Percentiles rank a stretch among this genome's conserved stretches.
These are phyloP conservation scores for Talaromyces verruculosus DNA, from an alignment of 2,329 filamentous ascomycete species.

Conservation along the genomic window DNA sequence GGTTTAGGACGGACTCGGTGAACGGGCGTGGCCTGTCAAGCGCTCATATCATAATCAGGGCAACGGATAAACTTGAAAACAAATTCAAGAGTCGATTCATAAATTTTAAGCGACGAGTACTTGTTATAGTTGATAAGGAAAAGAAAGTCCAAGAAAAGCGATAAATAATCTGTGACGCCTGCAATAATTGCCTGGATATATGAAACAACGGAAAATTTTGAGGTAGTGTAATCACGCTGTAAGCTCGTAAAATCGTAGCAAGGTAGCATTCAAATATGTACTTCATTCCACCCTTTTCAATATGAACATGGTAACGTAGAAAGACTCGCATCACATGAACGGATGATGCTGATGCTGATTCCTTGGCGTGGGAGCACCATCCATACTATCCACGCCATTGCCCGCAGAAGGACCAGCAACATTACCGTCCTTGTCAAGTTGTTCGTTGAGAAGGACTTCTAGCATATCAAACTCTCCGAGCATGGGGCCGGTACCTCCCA, in stretches of 20 bases:
- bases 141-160: not conserved
- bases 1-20: not conserved
- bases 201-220: not conserved
- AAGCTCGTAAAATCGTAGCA: not conserved
- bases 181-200: not conserved
- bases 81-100: not conserved
- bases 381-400: slow-evolving; percentile 6
- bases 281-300: not conserved
- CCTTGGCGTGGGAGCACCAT: not conserved
- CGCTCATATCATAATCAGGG: not conserved
- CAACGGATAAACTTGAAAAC: not conserved
- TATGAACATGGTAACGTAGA: not conserved
- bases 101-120: not conserved
- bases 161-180: not conserved
- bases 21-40: not conserved
- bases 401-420: not conserved
- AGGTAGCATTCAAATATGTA: not conserved
- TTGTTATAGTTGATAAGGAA: not conserved
- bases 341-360: slow-evolving; percentile 17
- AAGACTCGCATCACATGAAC: slow-evolving; percentile 10
- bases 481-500: slow-evolving; percentile 62
- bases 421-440: slow-evolving; percentile 21
- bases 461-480: slow-evolving; percentile 55
- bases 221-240: not conserved
- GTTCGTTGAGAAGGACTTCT: slow-evolving; percentile 48